Evolutionary conservation across 148 eudicot genomes (phyloP).

Genomic region (Rheum nobile): DNA sequence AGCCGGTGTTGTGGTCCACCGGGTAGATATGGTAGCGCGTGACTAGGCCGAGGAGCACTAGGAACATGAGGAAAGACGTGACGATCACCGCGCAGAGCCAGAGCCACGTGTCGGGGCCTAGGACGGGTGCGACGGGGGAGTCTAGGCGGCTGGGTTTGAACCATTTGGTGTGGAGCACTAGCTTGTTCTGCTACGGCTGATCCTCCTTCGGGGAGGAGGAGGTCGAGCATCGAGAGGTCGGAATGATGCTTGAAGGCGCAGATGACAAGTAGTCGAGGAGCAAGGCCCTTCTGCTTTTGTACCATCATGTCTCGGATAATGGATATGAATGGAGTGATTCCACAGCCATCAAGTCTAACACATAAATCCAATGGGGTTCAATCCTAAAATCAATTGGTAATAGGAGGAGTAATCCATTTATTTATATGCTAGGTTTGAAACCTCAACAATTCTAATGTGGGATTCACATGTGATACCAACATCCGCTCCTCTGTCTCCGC

Average conservation of each 20-base stretch:
- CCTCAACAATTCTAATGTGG: too few species aligned
- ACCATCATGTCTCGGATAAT: conserved; percentile 38
- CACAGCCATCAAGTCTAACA: too few species aligned
- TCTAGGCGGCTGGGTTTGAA: conserved; percentile 30
- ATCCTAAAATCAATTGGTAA: too few species aligned
- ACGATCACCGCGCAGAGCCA: conserved; percentile 28
- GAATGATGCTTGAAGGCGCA: conserved; percentile 29
- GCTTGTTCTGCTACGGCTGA: conserved; percentile 13
- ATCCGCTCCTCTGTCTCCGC: conserved; percentile 59
- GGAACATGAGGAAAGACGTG: conserved; percentile 29
- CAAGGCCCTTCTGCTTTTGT: too few species aligned
- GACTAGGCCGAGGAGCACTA: conserved; percentile 26
- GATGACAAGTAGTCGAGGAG: too few species aligned
- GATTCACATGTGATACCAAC: too few species aligned
- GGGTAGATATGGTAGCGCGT: conserved; percentile 41
- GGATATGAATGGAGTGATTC: conserved; percentile 38
- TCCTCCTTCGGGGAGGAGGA: conserved; percentile 25
- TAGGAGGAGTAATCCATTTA: too few species aligned
- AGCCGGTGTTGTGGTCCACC: conserved; percentile 20
- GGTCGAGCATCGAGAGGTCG: conserved; percentile 39
- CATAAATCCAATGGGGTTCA: too few species aligned
- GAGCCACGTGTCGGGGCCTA: conserved; percentile 37
- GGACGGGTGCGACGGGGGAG: conserved; percentile 27
- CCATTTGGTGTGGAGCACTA: conserved; percentile 26
- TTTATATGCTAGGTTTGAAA: too few species aligned